Evolutionary conservation across 257 asterid genomes (phyloP).

Genomic region (Jacaranda mimosifolia): DNA sequence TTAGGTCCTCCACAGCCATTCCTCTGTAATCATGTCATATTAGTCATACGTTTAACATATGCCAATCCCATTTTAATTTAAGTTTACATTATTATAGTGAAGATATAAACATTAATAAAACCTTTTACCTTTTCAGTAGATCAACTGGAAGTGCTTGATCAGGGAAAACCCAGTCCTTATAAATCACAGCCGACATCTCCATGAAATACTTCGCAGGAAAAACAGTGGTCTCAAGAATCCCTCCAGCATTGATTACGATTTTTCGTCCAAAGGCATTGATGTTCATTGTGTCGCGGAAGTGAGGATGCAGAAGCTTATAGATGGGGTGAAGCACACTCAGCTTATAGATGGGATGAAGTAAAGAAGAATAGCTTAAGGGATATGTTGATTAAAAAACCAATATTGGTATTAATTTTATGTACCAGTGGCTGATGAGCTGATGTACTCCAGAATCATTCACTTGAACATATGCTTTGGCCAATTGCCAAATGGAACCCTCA

Average conservation of each 20-base stretch:
- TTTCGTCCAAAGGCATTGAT: conserved; percentile 71
- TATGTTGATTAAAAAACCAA: too few species aligned
- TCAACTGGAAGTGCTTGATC: conserved; percentile 77
- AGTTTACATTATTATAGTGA: too few species aligned
- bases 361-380: too few species aligned
- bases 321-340: conserved; percentile 71
- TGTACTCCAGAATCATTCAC: conserved; percentile 59
- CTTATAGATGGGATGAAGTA: conserved; percentile 1
- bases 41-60: too few species aligned
- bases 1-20: conserved; percentile 41
- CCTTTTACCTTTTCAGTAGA: conserved; percentile 58
- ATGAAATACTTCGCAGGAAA: conserved; percentile 60
- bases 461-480: conserved; percentile 56
- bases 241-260: conserved; percentile 62
- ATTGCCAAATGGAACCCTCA: conserved; percentile 48
- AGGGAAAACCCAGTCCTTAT: conserved; percentile 62
- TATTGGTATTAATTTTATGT: background rate
- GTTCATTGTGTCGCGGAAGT: conserved; percentile 75
- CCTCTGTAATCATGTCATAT: conserved; percentile 22
- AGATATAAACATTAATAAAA: too few species aligned
- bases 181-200: conserved; percentile 62
- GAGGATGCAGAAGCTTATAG: conserved; percentile 66
- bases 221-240: conserved; percentile 58
- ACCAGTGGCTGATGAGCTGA: conserved; percentile 62
- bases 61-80: too few species aligned